phyloP scores from a whole-genome alignment of 2,329 filamentous ascomycete genomes.

The Stachybotrys chlorohalonatus region DNA sequence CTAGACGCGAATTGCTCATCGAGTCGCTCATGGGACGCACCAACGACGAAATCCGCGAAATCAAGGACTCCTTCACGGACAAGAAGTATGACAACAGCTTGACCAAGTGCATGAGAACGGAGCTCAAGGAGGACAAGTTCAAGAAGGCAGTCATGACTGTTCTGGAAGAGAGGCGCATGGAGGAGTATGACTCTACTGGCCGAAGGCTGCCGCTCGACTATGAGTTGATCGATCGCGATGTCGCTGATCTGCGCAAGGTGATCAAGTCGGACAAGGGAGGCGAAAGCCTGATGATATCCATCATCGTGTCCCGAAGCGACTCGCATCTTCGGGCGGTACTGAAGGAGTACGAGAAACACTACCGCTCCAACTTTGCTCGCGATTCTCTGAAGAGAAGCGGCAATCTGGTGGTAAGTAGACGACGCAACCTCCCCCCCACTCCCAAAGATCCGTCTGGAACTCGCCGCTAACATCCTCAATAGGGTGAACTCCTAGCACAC shows the following conservation, averaged over 20 bases:
- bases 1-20: constrained; percentile 79
- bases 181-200: constrained; percentile 64
- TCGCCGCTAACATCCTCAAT: background rate
- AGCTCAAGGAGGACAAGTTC: constrained; percentile 94
- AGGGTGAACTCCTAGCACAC: constrained; percentile 92
- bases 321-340: constrained; percentile 74
- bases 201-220: constrained; percentile 47
- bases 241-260: constrained; percentile 57
- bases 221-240: constrained; percentile 59
- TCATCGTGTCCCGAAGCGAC: constrained; percentile 75
- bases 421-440: background rate
- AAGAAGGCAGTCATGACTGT: constrained; percentile 78
- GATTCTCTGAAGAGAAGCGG: constrained; percentile 82
- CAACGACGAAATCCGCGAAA: constrained; percentile 77
- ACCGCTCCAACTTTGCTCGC: constrained; percentile 73
- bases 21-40: constrained; percentile 85
- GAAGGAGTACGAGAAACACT: constrained; percentile 63
- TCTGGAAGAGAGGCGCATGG: constrained; percentile 74
- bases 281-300: constrained; percentile 77
- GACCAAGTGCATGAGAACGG: constrained; percentile 77
- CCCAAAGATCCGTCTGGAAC: background rate
- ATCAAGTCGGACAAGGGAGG: constrained; percentile 71
- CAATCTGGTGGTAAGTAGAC: constrained; percentile 74
- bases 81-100: constrained; percentile 84
- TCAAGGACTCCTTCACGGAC: constrained; percentile 83